These are phyloP conservation scores for Cutaneotrichosporon spelunceum DNA, from an alignment of 1,284 basidiomycete species.

Conservation along the genomic window DNA sequence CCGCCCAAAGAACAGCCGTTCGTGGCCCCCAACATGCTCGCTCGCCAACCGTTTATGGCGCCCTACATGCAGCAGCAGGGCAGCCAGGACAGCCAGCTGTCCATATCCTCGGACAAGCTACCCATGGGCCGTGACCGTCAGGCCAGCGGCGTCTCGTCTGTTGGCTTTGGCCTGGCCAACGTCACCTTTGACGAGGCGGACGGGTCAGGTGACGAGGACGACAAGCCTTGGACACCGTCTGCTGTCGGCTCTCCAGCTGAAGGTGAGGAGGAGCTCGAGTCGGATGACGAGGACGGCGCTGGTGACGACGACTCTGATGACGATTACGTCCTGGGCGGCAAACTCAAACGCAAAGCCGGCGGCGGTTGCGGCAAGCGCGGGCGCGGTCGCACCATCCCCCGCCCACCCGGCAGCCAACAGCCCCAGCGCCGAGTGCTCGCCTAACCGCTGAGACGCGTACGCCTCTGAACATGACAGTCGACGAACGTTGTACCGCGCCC, in stretches of 20 bases:
- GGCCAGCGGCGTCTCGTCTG: conserved; percentile 28
- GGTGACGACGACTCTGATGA: conserved; percentile 22
- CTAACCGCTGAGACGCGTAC: too few species aligned
- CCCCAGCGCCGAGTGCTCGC: conserved; percentile 15
- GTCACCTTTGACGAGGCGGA: conserved; percentile 37
- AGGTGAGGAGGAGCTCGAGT: conserved; percentile 25
- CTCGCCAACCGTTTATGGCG: conserved; percentile 13
- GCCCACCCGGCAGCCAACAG: conserved; percentile 8
- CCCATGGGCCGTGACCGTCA: conserved; percentile 20
- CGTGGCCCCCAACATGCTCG: conserved; percentile 18
- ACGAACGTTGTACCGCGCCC: conserved; percentile 2
- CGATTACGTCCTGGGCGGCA: conserved; percentile 25
- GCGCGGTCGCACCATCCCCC: conserved; percentile 8
- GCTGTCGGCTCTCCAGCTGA: conserved; percentile 14
- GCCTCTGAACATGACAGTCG: neutral
- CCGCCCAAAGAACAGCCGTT: conserved; percentile 12
- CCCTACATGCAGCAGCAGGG: conserved; percentile 4
- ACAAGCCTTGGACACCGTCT: conserved; percentile 17
- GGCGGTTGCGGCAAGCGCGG: conserved; percentile 17
- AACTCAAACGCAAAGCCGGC: conserved; percentile 20
- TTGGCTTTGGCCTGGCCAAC: conserved; percentile 45
- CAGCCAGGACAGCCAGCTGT: conserved; percentile 10
- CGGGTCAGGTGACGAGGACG: conserved; percentile 16
- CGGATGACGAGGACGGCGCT: conserved; percentile 17
- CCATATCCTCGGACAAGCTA: conserved; percentile 14